These are phyloP conservation scores for Dactylellina leptospora DNA, from an alignment of 2,329 filamentous ascomycete species.

Conservation along the genomic window DNA sequence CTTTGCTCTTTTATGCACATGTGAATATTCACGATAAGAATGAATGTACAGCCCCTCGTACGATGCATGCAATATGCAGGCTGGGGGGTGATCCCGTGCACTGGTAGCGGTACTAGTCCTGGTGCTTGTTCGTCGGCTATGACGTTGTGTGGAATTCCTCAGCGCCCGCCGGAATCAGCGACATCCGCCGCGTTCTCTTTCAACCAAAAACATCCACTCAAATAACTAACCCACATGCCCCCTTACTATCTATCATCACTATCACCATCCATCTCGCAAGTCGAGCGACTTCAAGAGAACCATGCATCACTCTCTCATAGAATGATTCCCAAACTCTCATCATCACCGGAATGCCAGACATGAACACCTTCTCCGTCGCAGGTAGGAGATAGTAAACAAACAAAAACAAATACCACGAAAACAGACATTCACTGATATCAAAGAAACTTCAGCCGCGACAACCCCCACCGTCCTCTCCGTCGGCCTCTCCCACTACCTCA, in stretches of 20 bases:
- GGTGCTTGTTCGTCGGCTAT: not conserved
- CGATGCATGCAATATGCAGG: not conserved
- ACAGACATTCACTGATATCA: not conserved
- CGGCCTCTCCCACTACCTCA: constrained; percentile 85
- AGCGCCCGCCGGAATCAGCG: not conserved
- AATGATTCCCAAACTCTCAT: not conserved
- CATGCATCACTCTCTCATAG: not conserved
- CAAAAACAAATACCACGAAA: not conserved
- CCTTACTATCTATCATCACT: not conserved
- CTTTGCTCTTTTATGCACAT: no score
- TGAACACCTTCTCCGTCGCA: constrained; percentile 79
- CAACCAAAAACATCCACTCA: not conserved
- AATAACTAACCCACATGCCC: not conserved
- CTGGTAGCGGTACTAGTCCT: constrained; percentile 15
- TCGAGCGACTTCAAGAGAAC: not conserved
- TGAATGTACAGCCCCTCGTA: constrained; percentile 5
- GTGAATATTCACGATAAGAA: not conserved
- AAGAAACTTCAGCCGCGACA: constrained; percentile 68
- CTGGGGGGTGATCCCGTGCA: constrained; percentile 15
- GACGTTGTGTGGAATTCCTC: constrained; percentile 15
- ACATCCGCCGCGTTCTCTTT: not conserved
- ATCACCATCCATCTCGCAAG: not conserved
- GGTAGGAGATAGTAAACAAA: constrained; percentile 58
- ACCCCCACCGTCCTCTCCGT: constrained; percentile 89
- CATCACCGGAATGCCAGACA: constrained; percentile 61